Conservation (phyloP, 345 rosid genomes). For the Brassica napus region DNA sequence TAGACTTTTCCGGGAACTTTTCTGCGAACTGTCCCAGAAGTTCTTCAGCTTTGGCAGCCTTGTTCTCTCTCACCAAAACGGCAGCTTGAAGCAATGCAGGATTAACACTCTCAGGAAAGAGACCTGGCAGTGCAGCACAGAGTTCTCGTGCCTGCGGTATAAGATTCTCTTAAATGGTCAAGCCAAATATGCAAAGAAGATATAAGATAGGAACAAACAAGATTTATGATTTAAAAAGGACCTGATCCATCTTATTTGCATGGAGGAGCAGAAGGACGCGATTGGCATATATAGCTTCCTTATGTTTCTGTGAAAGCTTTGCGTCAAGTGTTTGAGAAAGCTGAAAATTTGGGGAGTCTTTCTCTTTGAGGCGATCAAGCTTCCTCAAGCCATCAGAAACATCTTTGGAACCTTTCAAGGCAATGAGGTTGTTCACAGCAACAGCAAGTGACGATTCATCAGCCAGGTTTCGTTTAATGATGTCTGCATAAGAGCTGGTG, state of each 20-base stretch:
- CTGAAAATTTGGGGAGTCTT: slow-evolving; percentile 57
- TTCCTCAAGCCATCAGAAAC: slow-evolving; percentile 78
- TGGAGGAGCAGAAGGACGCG: slow-evolving; percentile 87
- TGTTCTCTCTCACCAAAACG: slow-evolving; percentile 83
- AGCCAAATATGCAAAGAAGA: neutral
- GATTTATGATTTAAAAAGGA: slow-evolving; percentile 12
- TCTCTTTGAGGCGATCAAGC: slow-evolving; percentile 80
- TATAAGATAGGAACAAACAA: neutral
- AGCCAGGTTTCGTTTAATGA: slow-evolving; percentile 63
- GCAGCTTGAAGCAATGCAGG: slow-evolving; percentile 89
- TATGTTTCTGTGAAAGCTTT: slow-evolving; percentile 75
- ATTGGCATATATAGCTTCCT: slow-evolving; percentile 79
- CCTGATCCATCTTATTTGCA: slow-evolving; percentile 96
- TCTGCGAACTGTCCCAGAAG: slow-evolving; percentile 66
- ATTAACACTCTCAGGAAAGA: slow-evolving; percentile 64
- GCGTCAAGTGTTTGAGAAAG: slow-evolving; percentile 65
- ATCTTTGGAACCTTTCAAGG: slow-evolving; percentile 81
- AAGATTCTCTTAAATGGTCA: neutral
- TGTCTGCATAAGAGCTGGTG: slow-evolving; percentile 55
- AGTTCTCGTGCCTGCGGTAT: slow-evolving; percentile 80
- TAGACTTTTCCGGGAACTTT: slow-evolving; percentile 69
- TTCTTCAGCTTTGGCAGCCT: slow-evolving; percentile 85
- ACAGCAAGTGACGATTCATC: slow-evolving; percentile 89
- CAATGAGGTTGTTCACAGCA: slow-evolving; percentile 78
- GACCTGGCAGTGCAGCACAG: slow-evolving; percentile 58